Evolutionary conservation across 176 grass and related monocot species (phyloP), one percentile per base, ranked within the genome.

Genomic region (Ensete glaucum): DNA sequence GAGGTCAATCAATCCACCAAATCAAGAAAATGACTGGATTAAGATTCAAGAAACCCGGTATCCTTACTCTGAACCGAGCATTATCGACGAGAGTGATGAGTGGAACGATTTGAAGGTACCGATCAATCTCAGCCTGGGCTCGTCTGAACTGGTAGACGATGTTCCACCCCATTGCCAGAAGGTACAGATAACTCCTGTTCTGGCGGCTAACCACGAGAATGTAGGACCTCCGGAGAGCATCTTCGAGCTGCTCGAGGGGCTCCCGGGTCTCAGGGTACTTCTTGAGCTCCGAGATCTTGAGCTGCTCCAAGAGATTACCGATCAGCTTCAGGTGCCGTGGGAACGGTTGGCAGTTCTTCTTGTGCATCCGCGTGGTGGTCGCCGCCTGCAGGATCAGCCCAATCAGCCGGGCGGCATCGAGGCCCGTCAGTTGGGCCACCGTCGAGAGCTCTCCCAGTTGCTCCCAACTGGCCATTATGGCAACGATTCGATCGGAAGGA

Each of bases 351-450:
- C 76, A 84, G 51, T 77, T 75, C 70, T 74, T 66, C 71, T 69
- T 79, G 82, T 84, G 77, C 69, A 72, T 64, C 15, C 53, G 77
- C 2, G 72, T 76, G 9, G 76, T 55, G 16, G 72, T 26, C 11
- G 77, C 77, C 9, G 66, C 66, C 81, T 73, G 81, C 66, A 79
- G 19, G 22, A 80, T 76, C 55, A 71, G 69, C 7, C 66, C 75
- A 34, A 87, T 83, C 52, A 87, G 55, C 23, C 85, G 77, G 73
- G 80, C 67, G 1, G 85, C 85, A 20, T 80, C 85, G 17, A 83
- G 67, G 23, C 85, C 81, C 3, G 56, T 57, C 52, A 87, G 73
- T 68, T 87, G 85, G 2, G 11, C 78, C n/a, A 87, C 25, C 5
- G 5, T 81, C n/a, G 85, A 54, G 17, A 73, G 71, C 71, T 73